A percentile compares a stretch with the other conserved stretches of the same genome.
Conservation (phyloP, 2,329 filamentous ascomycete genomes). For the Arthrobotrys entomopaga region DNA sequence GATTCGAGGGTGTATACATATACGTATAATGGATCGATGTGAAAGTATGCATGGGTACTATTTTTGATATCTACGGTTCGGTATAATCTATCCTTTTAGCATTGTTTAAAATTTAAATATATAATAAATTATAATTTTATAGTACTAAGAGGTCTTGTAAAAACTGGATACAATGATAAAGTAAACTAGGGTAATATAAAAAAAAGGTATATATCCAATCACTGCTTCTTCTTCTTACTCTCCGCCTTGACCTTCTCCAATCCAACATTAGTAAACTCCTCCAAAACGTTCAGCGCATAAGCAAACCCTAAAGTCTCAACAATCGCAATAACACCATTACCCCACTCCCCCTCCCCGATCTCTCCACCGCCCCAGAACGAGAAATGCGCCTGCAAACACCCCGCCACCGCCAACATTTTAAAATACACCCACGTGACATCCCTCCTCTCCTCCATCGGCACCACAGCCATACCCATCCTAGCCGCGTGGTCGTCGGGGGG, state of each 20-base stretch:
- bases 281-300: slow-evolving; percentile 4
- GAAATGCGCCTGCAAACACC: slow-evolving; percentile 27
- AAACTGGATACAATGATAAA: no score
- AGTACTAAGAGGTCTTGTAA: no score
- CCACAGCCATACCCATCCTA: background rate
- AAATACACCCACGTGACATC: slow-evolving; percentile 29
- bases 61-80: no score
- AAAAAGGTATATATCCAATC: background rate
- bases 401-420: slow-evolving; percentile 10
- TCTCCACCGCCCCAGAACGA: slow-evolving; percentile 21
- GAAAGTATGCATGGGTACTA: no score
- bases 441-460: slow-evolving; percentile 8
- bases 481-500: slow-evolving; percentile 24
- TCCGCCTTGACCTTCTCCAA: background rate
- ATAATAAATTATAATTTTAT: no score
- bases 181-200: background rate
- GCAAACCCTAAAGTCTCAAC: slow-evolving; percentile 23
- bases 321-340: background rate
- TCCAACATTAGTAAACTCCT: slow-evolving; percentile 26
- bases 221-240: slow-evolving; percentile 14
- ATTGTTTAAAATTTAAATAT: no score
- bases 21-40: no score
- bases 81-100: no score
- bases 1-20: no score
- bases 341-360: background rate